Evolutionary conservation across 106 monocot genomes (phyloP), one percentile per base, ranked within the genome.

Genomic region (Dendrobium huoshanense): DNA sequence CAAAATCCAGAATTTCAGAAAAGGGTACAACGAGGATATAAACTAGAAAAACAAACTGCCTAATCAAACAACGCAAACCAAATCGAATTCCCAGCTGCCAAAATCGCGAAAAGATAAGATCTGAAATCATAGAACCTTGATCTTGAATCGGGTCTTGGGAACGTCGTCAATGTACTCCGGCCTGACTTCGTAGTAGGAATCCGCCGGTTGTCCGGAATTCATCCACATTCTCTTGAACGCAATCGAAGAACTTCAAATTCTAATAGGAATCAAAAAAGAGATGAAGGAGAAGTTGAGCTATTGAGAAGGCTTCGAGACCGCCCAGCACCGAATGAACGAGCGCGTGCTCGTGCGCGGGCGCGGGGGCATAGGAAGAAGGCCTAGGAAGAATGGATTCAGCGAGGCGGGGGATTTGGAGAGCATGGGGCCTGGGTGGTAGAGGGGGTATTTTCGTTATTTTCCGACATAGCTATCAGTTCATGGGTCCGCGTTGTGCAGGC

Each of bases 81-180:
- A 47, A 76, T 76, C 11, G 5, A 76, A 76, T 10, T 13, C 18
- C 1, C 49, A 49, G 41, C 13, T 24, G 9, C 47, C 45, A 47
- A 49, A 3, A 76, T 11, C 10, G 7, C 25, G 25, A 49, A 51
- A 47, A 49, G 15, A 76, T 25, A 27, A 29, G 49, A 76, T 42
- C 48, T 51, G 25, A 49, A 29, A 76, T 25, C 13, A 47, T 6
- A 76, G 24, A 76, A 44, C 93, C 93, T 88, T 93, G 77, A 93
- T 90, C 86, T 93, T 93, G 76, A 93, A 93, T 65, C 86, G 82
- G 48, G 85, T 90, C 87, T 90, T 88, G 41, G 93, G 85, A 0
- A 87, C 81, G 43, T 90, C 93, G 61, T 90, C 93, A 3, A 27
- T 27, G 87, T 88, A 93, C 55, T 90, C 93, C 2, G 90, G 78